phyloP scores from a whole-genome alignment of 2,329 filamentous ascomycete species.

The Dactylonectria estremocensis region DNA sequence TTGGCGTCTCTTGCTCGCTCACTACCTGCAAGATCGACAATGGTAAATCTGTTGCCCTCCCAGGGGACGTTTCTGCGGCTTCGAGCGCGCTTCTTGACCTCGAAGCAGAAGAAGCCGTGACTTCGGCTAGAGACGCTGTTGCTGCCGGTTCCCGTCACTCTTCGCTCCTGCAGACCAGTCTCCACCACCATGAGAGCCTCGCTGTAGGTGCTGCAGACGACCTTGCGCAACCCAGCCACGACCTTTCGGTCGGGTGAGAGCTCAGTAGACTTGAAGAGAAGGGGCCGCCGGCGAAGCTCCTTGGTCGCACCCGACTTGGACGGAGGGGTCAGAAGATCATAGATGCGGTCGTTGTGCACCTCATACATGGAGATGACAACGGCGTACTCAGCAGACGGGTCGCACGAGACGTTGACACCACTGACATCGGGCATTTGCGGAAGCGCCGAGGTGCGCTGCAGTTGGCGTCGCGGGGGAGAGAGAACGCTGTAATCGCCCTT shows the following conservation, averaged over 20 bases:
- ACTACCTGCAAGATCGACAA: slow-evolving; percentile 94
- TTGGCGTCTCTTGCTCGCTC: slow-evolving; percentile 95
- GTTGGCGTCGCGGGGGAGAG: slow-evolving; percentile 71
- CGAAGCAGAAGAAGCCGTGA: slow-evolving; percentile 96
- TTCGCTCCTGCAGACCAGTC: slow-evolving; percentile 87
- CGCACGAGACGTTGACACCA: slow-evolving; percentile 73
- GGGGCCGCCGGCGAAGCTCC: slow-evolving; percentile 80
- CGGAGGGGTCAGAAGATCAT: slow-evolving; percentile 85
- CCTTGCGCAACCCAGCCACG: slow-evolving; percentile 91
- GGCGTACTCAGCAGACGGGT: slow-evolving; percentile 82
- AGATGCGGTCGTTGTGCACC: slow-evolving; percentile 98
- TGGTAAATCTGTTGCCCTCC: slow-evolving; percentile 84
- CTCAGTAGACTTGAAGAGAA: slow-evolving; percentile 95
- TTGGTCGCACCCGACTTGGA: slow-evolving; percentile 74
- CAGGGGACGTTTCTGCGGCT: slow-evolving; percentile 70
- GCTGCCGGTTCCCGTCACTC: slow-evolving; percentile 90
- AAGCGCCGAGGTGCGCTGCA: slow-evolving; percentile 79
- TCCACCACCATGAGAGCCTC: slow-evolving; percentile 94
- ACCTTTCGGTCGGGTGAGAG: slow-evolving; percentile 92
- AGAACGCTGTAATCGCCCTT: slow-evolving; percentile 66
- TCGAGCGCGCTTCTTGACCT: slow-evolving; percentile 84
- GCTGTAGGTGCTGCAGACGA: slow-evolving; percentile 85
- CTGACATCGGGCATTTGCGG: slow-evolving; percentile 83
- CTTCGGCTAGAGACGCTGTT: slow-evolving; percentile 94
- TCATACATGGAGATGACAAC: slow-evolving; percentile 98